These are phyloP conservation scores for Rubus parviflorus DNA, from an alignment of 306 rosid species.

Conservation along the genomic window DNA sequence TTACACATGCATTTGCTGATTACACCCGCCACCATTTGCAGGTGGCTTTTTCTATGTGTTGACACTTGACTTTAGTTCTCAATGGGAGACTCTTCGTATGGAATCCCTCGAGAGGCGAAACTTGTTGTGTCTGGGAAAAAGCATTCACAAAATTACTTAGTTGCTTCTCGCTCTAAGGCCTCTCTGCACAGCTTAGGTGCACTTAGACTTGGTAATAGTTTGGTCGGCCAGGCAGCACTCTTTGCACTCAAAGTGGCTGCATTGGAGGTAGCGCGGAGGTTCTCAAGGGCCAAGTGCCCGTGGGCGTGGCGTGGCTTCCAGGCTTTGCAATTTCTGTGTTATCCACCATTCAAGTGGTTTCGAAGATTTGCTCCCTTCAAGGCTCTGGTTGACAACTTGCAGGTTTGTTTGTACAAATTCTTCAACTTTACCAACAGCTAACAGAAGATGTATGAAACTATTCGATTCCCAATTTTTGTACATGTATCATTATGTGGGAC, in stretches of 20 bases:
- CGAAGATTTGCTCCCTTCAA: slow-evolving; percentile 71
- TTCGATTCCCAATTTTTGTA: neutral
- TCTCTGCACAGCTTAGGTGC: slow-evolving; percentile 36
- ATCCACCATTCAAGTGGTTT: slow-evolving; percentile 82
- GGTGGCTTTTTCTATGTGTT: neutral
- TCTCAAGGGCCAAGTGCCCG: slow-evolving; percentile 73
- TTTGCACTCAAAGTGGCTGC: slow-evolving; percentile 85
- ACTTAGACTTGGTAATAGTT: slow-evolving; percentile 42
- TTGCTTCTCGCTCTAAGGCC: slow-evolving; percentile 53
- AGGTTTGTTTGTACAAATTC: slow-evolving; percentile 54
- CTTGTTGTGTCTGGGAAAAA: slow-evolving; percentile 34
- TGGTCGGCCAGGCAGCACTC: slow-evolving; percentile 46
- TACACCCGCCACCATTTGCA: neutral
- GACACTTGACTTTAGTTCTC: neutral
- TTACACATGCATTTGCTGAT: neutral
- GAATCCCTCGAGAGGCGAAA: slow-evolving; percentile 36
- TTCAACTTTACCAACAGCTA: neutral
- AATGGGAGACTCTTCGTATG: slow-evolving; percentile 52
- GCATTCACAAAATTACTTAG: slow-evolving; percentile 29
- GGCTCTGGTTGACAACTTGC: slow-evolving; percentile 69
- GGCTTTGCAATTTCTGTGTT: slow-evolving; percentile 73
- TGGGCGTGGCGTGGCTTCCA: slow-evolving; percentile 77
- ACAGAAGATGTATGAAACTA: neutral
- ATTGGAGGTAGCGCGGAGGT: slow-evolving; percentile 64
- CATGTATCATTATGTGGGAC: slow-evolving; percentile 13